Percentiles rank a stretch among this genome's conserved stretches.
Evolutionary conservation across 495 filamentous ascomycete genomes (phyloP).

Genomic region (Elasticomyces elasticus): DNA sequence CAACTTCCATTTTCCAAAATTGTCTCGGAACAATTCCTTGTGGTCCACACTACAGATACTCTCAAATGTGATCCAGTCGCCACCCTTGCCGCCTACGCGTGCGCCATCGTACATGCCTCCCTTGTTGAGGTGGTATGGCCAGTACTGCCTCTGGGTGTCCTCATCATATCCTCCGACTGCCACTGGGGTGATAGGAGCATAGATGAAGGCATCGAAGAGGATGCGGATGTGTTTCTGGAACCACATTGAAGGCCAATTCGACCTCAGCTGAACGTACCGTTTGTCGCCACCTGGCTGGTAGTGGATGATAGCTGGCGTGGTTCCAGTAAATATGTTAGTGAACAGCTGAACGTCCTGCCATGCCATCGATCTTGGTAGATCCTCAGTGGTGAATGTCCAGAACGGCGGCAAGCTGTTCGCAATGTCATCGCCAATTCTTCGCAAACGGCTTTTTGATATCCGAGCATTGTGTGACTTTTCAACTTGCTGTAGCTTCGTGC

Average conservation of each 20-base stretch:
- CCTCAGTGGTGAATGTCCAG: not conserved
- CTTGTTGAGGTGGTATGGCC: not conserved
- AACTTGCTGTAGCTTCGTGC: not conserved
- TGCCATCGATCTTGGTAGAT: conserved; percentile 16
- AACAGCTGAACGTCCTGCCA: conserved; percentile 44
- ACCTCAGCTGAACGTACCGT: conserved; percentile 33
- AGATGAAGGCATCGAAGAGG: conserved; percentile 35
- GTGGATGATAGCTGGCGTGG: conserved; percentile 43
- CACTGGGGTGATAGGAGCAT: not conserved
- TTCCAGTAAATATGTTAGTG: conserved; percentile 43
- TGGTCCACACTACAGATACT: not conserved
- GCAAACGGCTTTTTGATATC: not conserved
- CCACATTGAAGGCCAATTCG: conserved; percentile 51
- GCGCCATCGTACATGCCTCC: not conserved
- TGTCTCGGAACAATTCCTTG: not conserved
- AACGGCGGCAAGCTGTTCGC: not conserved
- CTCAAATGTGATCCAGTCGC: not conserved
- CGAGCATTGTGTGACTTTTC: not conserved
- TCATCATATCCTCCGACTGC: not conserved
- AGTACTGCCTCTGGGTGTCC: not conserved
- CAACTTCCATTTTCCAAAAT: not conserved
- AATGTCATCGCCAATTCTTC: not conserved
- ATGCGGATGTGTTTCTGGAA: conserved; percentile 44
- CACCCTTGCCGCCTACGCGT: not conserved
- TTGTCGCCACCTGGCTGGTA: conserved; percentile 31